These are phyloP conservation scores for Mucor irregularis DNA, from an alignment of 371 early-diverging fungal species.

Conservation along the genomic window DNA sequence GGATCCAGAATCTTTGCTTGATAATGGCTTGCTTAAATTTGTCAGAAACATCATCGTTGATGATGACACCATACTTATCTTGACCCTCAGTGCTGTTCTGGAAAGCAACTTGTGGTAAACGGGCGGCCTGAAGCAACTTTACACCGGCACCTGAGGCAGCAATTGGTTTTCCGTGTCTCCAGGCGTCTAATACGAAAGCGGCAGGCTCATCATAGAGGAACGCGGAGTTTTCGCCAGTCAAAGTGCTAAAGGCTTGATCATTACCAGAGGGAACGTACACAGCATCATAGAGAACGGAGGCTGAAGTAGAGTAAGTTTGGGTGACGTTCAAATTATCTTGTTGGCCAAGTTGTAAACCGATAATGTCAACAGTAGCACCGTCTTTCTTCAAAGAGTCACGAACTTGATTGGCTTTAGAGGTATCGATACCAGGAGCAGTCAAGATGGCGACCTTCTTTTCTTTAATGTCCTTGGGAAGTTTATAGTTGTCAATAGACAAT, in stretches of 20 bases:
- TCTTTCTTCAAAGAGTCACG: conserved; percentile 26
- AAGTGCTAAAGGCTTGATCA: conserved; percentile 15
- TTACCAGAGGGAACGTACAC: conserved; percentile 42
- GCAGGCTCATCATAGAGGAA: conserved; percentile 42
- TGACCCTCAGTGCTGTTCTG: conserved; percentile 44
- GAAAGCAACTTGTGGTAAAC: conserved; percentile 41
- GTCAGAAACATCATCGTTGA: background rate
- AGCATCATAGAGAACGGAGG: conserved; percentile 43
- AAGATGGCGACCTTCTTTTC: conserved; percentile 41
- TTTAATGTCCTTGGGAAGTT: conserved; percentile 28
- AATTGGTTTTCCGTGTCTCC: conserved; percentile 45
- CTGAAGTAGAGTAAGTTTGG: conserved; percentile 29
- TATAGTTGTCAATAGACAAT: conserved; percentile 38
- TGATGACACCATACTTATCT: conserved; percentile 5
- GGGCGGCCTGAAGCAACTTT: conserved; percentile 38
- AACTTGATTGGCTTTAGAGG: conserved; percentile 14
- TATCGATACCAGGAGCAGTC: conserved; percentile 33
- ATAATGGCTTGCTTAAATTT: conserved; percentile 27
- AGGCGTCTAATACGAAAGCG: conserved; percentile 37
- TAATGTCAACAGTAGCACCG: conserved; percentile 33
- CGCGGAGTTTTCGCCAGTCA: conserved; percentile 5
- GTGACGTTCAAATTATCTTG: conserved; percentile 29
- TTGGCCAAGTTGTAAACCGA: conserved; percentile 29
- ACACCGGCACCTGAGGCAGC: conserved; percentile 43
- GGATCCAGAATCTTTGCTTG: conserved; percentile 40